Conservation (phyloP, 495 filamentous ascomycete genomes). For the Xylaria venustula region DNA sequence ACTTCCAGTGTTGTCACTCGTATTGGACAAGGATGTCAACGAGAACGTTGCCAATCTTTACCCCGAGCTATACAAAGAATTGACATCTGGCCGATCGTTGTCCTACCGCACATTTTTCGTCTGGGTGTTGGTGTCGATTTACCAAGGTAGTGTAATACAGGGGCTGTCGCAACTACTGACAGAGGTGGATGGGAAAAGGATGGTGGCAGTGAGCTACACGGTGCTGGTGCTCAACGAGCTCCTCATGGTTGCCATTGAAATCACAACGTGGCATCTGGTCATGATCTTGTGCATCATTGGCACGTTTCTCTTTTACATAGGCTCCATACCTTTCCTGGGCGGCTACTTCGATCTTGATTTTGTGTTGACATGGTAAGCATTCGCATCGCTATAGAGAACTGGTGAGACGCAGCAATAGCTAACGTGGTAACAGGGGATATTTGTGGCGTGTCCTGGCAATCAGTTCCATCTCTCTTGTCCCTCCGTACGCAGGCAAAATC, state of each 20-base stretch:
- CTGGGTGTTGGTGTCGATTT: slow-evolving; percentile 94
- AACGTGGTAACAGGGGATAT: slow-evolving; percentile 59
- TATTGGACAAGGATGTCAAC: slow-evolving; percentile 93
- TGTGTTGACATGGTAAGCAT: slow-evolving; percentile 60
- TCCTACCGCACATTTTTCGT: slow-evolving; percentile 93
- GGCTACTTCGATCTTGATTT: slow-evolving; percentile 87
- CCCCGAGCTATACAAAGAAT: slow-evolving; percentile 94
- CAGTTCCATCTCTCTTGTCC: slow-evolving; percentile 71
- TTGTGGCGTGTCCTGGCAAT: slow-evolving; percentile 86
- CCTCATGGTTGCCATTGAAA: slow-evolving; percentile 92
- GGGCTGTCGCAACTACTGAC: slow-evolving; percentile 85
- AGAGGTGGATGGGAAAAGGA: slow-evolving; percentile 63
- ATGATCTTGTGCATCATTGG: slow-evolving; percentile 85
- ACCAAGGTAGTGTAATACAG: slow-evolving; percentile 93
- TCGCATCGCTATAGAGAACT: neutral
- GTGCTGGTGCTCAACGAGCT: slow-evolving; percentile 93
- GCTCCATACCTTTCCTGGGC: slow-evolving; percentile 80
- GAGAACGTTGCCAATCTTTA: slow-evolving; percentile 91
- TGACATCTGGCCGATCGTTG: slow-evolving; percentile 79
- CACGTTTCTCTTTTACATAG: slow-evolving; percentile 76
- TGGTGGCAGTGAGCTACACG: slow-evolving; percentile 91
- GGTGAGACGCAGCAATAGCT: slow-evolving; percentile 13
- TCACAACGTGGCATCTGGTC: slow-evolving; percentile 95
- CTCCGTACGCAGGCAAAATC: slow-evolving; percentile 82
- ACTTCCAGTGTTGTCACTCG: slow-evolving; percentile 90